Base-by-base conservation (phyloP, 179 eudicot species). In the Sideroxylon spinosum region DNA sequence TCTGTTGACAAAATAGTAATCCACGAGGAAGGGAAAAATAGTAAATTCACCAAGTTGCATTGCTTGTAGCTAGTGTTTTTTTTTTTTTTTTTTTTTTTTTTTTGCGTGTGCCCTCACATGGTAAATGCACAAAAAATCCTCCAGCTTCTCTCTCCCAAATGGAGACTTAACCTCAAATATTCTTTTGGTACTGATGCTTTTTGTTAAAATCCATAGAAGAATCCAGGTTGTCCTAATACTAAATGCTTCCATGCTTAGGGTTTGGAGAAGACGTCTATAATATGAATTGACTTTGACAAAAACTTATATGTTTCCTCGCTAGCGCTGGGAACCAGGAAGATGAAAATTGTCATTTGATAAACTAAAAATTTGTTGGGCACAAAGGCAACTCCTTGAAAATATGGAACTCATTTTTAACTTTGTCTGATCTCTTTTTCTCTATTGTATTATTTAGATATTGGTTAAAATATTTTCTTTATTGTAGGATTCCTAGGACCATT, bases 401-500 rank as follows among this genome's bases (percentile, higher is more conserved):
- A 48, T 76, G 71, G 48, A 37, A 1, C 44, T 37, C 17, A 52
- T 10, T 49, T 19, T 48, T 64, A 66, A 46, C 26, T 37, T 77
- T 2, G 26, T 65, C 37, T 50, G 32, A n/a, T 55, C 14, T 78
- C 64, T 29, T 29, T 50, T 68, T 19, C 32, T 12, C n/a, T 12
- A 9, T 29, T 74, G 26, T 59, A 7, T 17, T 28, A 44, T 23
- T 16, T 52, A 17, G 20, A 20, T 71, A 44, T 14, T 64, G 9
- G 0, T 59, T 32, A 57, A 26, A 11, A 32, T 44, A 2, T 7
- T 14, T 59, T 3, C 67, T 76, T 55, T 26, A 64, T n/a, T 86
- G 85, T 90, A 93, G 98, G 76, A 87, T 93, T 78, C 97, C 98
- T n/a, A 83, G 87, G 71, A 93, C 90, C 23, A 91, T 95, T 67